phyloP scores from a whole-genome alignment of 2,329 filamentous ascomycete species.

The Botrytis porri region DNA sequence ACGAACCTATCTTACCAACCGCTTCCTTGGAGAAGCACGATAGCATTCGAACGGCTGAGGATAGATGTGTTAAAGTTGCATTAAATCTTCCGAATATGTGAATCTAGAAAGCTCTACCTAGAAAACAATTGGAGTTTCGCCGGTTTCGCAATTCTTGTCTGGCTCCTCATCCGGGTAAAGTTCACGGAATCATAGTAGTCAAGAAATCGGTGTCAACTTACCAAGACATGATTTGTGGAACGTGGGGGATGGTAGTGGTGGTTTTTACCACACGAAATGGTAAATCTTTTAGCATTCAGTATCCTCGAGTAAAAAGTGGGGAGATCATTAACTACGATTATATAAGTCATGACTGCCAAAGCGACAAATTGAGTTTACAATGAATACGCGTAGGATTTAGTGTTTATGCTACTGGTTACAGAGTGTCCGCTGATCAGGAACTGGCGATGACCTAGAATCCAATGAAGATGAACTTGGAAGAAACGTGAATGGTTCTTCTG shows the following conservation, averaged over 20 bases:
- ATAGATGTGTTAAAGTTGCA: background rate
- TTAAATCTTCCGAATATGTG: background rate
- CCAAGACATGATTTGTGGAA: constrained; percentile 5
- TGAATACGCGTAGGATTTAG: background rate
- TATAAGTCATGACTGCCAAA: background rate
- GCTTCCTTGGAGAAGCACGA: constrained; percentile 1
- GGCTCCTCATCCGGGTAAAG: constrained; percentile 10
- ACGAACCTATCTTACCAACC: background rate
- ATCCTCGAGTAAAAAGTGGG: background rate
- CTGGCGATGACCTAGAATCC: background rate
- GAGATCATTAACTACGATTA: background rate
- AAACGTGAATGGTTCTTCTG: background rate
- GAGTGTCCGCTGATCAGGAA: background rate
- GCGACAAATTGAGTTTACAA: background rate
- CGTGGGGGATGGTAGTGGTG: constrained; percentile 11
- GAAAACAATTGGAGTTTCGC: background rate
- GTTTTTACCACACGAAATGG: constrained; percentile 18
- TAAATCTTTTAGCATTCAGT: background rate
- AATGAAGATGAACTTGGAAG: background rate
- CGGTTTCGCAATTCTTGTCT: constrained; percentile 1
- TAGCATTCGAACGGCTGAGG: background rate
- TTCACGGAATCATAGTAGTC: background rate
- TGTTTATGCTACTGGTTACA: background rate
- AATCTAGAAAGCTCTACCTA: background rate
- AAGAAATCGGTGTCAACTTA: constrained; percentile 2